phyloP scores from a whole-genome alignment of 2,329 filamentous ascomycete genomes.

The Neurospora crassa region DNA sequence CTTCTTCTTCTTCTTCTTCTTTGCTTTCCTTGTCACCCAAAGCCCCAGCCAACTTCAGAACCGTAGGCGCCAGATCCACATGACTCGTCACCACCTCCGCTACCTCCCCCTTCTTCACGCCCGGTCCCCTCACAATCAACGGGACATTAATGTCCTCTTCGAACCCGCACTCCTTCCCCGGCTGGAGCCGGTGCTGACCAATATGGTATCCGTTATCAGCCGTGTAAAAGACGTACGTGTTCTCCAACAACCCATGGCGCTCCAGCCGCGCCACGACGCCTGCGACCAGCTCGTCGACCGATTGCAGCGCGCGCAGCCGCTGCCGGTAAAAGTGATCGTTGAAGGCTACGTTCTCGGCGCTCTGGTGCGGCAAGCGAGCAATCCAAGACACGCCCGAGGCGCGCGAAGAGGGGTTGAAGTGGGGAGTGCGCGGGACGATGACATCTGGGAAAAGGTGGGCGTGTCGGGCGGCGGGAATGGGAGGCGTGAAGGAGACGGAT shows the following conservation, averaged over 20 bases:
- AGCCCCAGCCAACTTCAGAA: conserved; percentile 37
- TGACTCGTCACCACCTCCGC: conserved; percentile 47
- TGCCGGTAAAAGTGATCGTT: conserved; percentile 39
- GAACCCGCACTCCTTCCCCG: conserved; percentile 48
- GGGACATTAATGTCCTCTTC: conserved; percentile 52
- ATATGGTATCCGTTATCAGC: conserved; percentile 52
- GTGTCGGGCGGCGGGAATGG: conserved; percentile 49
- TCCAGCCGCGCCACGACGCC: conserved; percentile 23
- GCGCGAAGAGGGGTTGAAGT: conserved; percentile 52
- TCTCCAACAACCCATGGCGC: conserved; percentile 39
- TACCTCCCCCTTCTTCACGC: conserved; percentile 32
- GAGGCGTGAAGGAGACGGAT: conserved; percentile 28
- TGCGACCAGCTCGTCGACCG: conserved; percentile 35
- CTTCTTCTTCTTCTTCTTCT: not conserved
- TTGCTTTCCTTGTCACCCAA: conserved; percentile 24
- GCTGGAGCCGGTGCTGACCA: conserved; percentile 46
- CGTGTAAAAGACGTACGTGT: conserved; percentile 49
- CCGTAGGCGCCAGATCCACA: conserved; percentile 53
- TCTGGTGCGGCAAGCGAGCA: conserved; percentile 27
- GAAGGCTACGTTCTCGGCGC: conserved; percentile 29
- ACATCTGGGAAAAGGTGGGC: conserved; percentile 48
- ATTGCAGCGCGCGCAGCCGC: conserved; percentile 32
- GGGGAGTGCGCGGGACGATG: conserved; percentile 50
- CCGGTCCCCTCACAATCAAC: conserved; percentile 50
- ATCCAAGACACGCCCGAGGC: conserved; percentile 37